Conservation (phyloP, 2,329 filamentous ascomycete genomes). For the Trichoderma citrinoviride region DNA sequence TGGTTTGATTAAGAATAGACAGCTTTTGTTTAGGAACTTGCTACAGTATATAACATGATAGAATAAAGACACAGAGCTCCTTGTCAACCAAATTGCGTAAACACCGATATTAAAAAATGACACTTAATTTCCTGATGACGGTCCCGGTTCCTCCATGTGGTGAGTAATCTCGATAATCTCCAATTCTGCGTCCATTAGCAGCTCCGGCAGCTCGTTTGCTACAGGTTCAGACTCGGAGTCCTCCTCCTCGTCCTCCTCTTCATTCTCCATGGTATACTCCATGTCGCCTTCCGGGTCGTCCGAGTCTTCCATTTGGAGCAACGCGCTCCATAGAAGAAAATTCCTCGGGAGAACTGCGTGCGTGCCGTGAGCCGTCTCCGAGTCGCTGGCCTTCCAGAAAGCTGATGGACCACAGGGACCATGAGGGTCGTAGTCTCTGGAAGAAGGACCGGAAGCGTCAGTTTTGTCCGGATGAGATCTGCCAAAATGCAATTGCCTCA, state of each 20-base stretch:
- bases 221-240: slow-evolving; percentile 30
- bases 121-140: not conserved
- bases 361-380: slow-evolving; percentile 24
- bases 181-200: slow-evolving; percentile 29
- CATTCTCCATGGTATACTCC: slow-evolving; percentile 30
- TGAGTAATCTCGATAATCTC: slow-evolving; percentile 25
- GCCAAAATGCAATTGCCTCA: slow-evolving; percentile 33
- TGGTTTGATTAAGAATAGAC: not conserved
- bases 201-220: slow-evolving; percentile 28
- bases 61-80: too few species aligned
- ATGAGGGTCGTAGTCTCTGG: slow-evolving; percentile 61
- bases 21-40: not conserved
- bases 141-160: slow-evolving; percentile 12
- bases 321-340: slow-evolving; percentile 33
- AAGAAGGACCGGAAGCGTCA: not conserved
- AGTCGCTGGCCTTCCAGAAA: slow-evolving; percentile 71
- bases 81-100: too few species aligned
- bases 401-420: slow-evolving; percentile 72
- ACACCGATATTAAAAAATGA: not conserved
- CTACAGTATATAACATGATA: not conserved
- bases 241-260: slow-evolving; percentile 34
- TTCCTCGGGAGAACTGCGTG: slow-evolving; percentile 31
- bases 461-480: not conserved
- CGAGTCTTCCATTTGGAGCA: slow-evolving; percentile 26
- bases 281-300: slow-evolving; percentile 30